Percentiles rank a stretch among this genome's conserved stretches.
Evolutionary conservation across 169 alveolate genomes (phyloP).

Genomic region (Plasmodium vivax): DNA sequence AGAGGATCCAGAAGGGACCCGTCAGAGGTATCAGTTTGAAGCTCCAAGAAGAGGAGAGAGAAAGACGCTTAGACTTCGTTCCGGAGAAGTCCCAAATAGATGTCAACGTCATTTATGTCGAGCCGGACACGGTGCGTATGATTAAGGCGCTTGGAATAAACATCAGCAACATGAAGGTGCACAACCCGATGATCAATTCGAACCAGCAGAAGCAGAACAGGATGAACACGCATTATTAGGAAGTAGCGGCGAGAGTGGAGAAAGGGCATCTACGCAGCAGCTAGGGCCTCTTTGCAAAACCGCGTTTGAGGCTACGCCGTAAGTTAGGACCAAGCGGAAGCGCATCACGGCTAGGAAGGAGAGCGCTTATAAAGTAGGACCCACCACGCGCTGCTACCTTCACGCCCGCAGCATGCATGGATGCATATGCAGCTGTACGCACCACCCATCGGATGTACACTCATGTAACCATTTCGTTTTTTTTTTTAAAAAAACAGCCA

Average conservation of each 20-base stretch:
- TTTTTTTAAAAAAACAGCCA: background rate
- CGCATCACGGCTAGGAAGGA: background rate
- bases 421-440: background rate
- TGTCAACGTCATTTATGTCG: slow-evolving; percentile 90
- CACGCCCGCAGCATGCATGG: background rate
- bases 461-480: background rate
- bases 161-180: slow-evolving; percentile 86
- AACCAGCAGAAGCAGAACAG: slow-evolving; percentile 73
- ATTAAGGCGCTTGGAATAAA: slow-evolving; percentile 86
- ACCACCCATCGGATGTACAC: background rate
- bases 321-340: background rate
- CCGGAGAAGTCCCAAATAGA: slow-evolving; percentile 96
- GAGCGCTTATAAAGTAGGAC: background rate
- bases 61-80: slow-evolving; percentile 97
- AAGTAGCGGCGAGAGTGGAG: background rate
- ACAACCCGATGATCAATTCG: slow-evolving; percentile 59
- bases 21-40: slow-evolving; percentile 99
- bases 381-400: background rate
- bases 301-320: background rate
- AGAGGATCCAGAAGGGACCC: slow-evolving; percentile 98
- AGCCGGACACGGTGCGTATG: slow-evolving; percentile 92
- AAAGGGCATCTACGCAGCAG: background rate
- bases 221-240: slow-evolving; percentile 46
- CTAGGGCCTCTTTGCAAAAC: background rate
- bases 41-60: slow-evolving; percentile 99